Evolutionary conservation across 2,329 filamentous ascomycete genomes (phyloP), one percentile per base, ranked within the genome.

Genomic region (Huntiella abstrusa): DNA sequence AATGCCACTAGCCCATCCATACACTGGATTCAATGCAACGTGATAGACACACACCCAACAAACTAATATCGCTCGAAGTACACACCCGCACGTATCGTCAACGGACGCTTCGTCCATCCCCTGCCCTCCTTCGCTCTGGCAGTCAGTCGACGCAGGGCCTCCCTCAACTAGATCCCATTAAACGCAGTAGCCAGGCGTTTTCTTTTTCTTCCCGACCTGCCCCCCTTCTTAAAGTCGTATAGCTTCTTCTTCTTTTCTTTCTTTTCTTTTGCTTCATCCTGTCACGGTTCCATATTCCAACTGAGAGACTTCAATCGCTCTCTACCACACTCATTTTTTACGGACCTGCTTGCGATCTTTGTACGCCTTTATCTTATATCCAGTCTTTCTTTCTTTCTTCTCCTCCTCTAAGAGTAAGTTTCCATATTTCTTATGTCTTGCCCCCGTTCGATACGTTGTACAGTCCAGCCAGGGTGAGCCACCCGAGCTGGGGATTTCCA

Each of bases 311-410:
- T 17, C 28, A 19, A 28, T 7, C n/a, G 35, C 44, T 49, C 44
- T 49, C 48, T 49, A 49, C 35, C 48, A 49, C 48, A 47, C 48
- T 49, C 48, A 4, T 49, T 49, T 49, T 11, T 33, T 12, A 16
- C 17, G 32, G 45, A 39, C 36, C 32, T 34, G 28, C 40, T n/a
- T 37, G 15, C 16, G 39, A 19, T 19, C 15, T 11, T n/a, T 19
- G 17, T 10, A 35, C 40, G 11, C 17, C 35, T 47, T 17, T 39
- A 22, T 19, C 35, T 38, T 33, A 15, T 16, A 19, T 19, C n/a
- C 11, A 10, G 15, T 3, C 38, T 15, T 41, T n/a, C 13, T 28
- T 32, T 15, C 15, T 47, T 35, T 41, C 35, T 41, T 41, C 36
- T 34, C 15, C 28, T 15, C 13, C 33, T 8, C 28, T 15, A 46